These are phyloP conservation scores for Fomes fomentarius DNA, from an alignment of 1,284 basidiomycete species.

Conservation along the genomic window DNA sequence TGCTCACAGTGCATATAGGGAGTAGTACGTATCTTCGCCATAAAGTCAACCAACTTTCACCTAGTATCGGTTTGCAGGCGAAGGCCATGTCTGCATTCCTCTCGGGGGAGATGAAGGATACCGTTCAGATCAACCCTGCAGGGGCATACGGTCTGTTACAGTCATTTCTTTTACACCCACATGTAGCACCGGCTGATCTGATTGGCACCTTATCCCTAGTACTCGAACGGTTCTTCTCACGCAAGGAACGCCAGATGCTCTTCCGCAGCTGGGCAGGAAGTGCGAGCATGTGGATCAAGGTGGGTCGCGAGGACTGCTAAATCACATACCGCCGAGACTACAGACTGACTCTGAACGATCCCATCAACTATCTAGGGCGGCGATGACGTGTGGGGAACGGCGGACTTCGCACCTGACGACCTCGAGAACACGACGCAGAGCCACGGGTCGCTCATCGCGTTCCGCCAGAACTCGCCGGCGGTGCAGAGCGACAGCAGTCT, in stretches of 20 bases:
- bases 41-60: not conserved
- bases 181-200: no score
- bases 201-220: conserved; percentile 46
- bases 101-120: conserved; percentile 95
- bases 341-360: no score
- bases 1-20: conserved; percentile 41
- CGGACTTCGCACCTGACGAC: conserved; percentile 79
- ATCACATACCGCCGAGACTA: no score
- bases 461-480: conserved; percentile 50
- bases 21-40: conserved; percentile 52
- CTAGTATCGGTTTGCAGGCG: conserved; percentile 50
- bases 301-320: no score
- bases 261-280: conserved; percentile 97
- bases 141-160: conserved; percentile 70
- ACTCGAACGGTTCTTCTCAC: conserved; percentile 86
- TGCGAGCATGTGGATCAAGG: conserved; percentile 93
- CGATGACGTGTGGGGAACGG: conserved; percentile 88
- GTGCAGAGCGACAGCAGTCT: conserved; percentile 36
- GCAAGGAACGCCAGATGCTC: conserved; percentile 86
- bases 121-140: conserved; percentile 89
- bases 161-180: not conserved
- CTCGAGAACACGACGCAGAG: conserved; percentile 60
- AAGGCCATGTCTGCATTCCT: conserved; percentile 97
- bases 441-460: conserved; percentile 85
- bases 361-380: no score